phyloP scores from a whole-genome alignment of 768 basidiomycete genomes.

The Mycena belliarum region DNA sequence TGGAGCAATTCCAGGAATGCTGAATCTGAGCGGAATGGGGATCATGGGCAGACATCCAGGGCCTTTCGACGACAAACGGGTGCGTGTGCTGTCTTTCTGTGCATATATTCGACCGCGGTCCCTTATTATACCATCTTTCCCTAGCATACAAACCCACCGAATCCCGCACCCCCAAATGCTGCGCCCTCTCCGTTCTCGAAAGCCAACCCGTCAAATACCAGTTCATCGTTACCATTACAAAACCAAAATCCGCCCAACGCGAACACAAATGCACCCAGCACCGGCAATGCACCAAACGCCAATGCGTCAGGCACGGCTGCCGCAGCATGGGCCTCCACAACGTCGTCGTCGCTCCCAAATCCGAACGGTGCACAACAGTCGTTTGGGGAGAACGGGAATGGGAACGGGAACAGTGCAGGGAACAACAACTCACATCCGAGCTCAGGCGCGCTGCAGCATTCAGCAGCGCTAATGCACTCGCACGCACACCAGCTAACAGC shows the following conservation, averaged over 20 bases:
- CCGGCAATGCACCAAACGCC: not conserved
- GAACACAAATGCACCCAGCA: conserved; percentile 52
- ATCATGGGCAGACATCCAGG: conserved; percentile 57
- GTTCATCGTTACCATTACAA: conserved; percentile 29
- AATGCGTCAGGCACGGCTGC: conserved; percentile 37
- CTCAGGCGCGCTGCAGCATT: conserved; percentile 27
- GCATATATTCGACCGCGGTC: too few relatives aligned
- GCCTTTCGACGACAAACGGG: conserved; percentile 62
- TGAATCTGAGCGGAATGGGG: conserved; percentile 56
- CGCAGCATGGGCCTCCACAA: conserved; percentile 14
- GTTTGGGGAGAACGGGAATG: conserved; percentile 30
- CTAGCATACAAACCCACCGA: conserved; percentile 24
- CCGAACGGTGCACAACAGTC: conserved; percentile 16
- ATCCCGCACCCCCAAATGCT: conserved; percentile 45
- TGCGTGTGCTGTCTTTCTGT: conserved; percentile 39
- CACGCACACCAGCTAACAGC: conserved; percentile 4
- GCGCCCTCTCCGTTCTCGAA: conserved; percentile 25
- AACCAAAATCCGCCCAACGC: conserved; percentile 40
- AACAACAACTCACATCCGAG: conserved; percentile 33
- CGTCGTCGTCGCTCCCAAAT: conserved; percentile 1
- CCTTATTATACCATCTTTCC: not conserved
- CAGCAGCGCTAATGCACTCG: conserved; percentile 31
- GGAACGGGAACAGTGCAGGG: conserved; percentile 36
- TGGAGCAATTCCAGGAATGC: conserved; percentile 63
- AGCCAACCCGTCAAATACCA: conserved; percentile 21